These are phyloP conservation scores for Ligustrum vulgare DNA, from an alignment of 257 asterid genomes.

Conservation along the genomic window DNA sequence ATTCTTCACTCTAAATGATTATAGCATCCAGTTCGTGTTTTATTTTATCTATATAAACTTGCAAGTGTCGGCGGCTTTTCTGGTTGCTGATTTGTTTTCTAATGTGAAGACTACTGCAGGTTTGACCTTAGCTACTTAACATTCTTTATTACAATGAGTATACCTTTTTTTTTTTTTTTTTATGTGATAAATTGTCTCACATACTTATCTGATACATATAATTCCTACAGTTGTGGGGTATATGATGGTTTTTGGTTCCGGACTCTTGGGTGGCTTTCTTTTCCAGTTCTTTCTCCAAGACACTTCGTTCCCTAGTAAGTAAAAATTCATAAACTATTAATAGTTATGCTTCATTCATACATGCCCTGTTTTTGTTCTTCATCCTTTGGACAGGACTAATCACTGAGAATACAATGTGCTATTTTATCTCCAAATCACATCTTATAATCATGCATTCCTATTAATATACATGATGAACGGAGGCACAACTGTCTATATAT, in stretches of 20 bases:
- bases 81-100: slow-evolving; percentile 76
- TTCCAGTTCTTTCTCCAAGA: slow-evolving; percentile 87
- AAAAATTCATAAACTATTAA: slow-evolving; percentile 13
- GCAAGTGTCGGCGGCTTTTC: slow-evolving; percentile 88
- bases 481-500: background rate
- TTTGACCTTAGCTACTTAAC: slow-evolving; percentile 28
- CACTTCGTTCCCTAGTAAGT: slow-evolving; percentile 90
- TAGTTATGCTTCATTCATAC: slow-evolving; percentile 3
- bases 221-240: slow-evolving; percentile 81
- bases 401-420: background rate
- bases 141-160: slow-evolving; percentile 1
- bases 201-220: slow-evolving; percentile 20
- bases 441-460: background rate
- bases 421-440: background rate
- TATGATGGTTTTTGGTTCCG: slow-evolving; percentile 79
- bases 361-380: background rate
- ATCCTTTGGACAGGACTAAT: background rate
- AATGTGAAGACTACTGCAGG: slow-evolving; percentile 87
- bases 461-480: background rate
- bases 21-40: slow-evolving; percentile 88
- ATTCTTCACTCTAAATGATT: slow-evolving; percentile 80
- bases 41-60: slow-evolving; percentile 90
- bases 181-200: slow-evolving; percentile 4
- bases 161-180: background rate
- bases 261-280: slow-evolving; percentile 88